Percentiles rank a stretch among this genome's conserved stretches.
Evolutionary conservation across 768 basidiomycete genomes (phyloP).

Genomic region (Xerocomellus intermedius): DNA sequence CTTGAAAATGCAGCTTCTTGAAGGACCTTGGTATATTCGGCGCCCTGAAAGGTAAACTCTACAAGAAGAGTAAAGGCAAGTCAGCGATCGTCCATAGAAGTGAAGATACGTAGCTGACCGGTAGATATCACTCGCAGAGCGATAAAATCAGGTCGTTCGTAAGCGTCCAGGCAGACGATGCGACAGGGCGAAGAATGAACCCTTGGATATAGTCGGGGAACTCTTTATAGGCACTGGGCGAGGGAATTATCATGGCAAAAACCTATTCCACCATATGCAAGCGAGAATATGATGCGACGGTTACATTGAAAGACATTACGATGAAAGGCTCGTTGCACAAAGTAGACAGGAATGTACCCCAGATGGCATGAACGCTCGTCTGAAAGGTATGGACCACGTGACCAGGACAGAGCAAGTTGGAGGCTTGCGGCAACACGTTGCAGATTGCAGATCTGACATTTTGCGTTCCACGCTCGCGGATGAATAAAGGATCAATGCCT

Average conservation of each 20-base stretch:
- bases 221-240: slow-evolving; percentile 18
- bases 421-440: slow-evolving; percentile 24
- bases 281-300: slow-evolving; percentile 6
- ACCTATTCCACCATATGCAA: neutral
- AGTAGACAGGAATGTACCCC: slow-evolving; percentile 14
- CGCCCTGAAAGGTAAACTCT: slow-evolving; percentile 3
- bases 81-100: neutral
- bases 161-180: slow-evolving; percentile 13
- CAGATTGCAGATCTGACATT: slow-evolving; percentile 4
- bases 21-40: neutral
- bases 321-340: slow-evolving; percentile 22
- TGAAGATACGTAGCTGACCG: slow-evolving; percentile 3
- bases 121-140: slow-evolving; percentile 2
- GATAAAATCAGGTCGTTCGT: slow-evolving; percentile 1
- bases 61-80: neutral
- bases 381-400: slow-evolving; percentile 17
- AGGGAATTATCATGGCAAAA: neutral
- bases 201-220: neutral
- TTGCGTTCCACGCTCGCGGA: slow-evolving; percentile 1
- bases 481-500: neutral
- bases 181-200: neutral
- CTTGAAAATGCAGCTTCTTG: slow-evolving; percentile 1
- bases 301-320: slow-evolving; percentile 14
- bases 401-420: slow-evolving; percentile 27
- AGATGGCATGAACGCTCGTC: neutral